A percentile compares a stretch with the other conserved stretches of the same genome.
These are phyloP conservation scores for Phaffomyces thermotolerans DNA, from an alignment of 805 yeast genomes.

Conservation along the genomic window DNA sequence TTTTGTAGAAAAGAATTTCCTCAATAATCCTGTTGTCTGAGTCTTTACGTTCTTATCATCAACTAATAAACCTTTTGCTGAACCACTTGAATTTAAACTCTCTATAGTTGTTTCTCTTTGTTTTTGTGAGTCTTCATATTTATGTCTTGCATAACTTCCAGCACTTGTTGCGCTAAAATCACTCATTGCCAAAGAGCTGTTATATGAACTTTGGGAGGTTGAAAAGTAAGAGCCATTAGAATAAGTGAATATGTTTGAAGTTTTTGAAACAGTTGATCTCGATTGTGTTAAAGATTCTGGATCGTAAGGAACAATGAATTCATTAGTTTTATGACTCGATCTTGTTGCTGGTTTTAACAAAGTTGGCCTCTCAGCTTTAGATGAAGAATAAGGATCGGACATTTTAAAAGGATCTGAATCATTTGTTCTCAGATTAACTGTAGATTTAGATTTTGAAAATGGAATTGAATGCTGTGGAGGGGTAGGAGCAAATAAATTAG, in stretches of 20 bases:
- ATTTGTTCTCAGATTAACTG: slow-evolving; percentile 10
- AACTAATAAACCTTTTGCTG: slow-evolving; percentile 22
- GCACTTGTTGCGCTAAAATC: slow-evolving; percentile 88
- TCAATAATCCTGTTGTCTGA: slow-evolving; percentile 22
- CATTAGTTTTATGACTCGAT: slow-evolving; percentile 7
- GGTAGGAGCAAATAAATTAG: slow-evolving; percentile 15
- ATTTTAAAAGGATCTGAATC: slow-evolving; percentile 6
- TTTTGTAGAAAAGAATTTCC: slow-evolving; percentile 26
- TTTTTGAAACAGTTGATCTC: slow-evolving; percentile 17
- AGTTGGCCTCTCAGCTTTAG: slow-evolving; percentile 1
- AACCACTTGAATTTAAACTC: slow-evolving; percentile 18
- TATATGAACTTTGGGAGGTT: slow-evolving; percentile 37
- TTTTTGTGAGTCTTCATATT: slow-evolving; percentile 33
- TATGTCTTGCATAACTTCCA: slow-evolving; percentile 75
- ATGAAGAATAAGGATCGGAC: slow-evolving; percentile 10
- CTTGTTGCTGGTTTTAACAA: slow-evolving; percentile 12
- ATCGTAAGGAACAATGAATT: slow-evolving; percentile 25
- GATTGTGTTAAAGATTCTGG: slow-evolving; percentile 26
- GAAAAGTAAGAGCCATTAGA: slow-evolving; percentile 42
- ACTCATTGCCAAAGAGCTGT: slow-evolving; percentile 37
- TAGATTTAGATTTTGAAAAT: slow-evolving; percentile 18
- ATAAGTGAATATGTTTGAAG: slow-evolving; percentile 24
- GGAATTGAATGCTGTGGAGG: slow-evolving; percentile 20
- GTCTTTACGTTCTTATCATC: slow-evolving; percentile 19
- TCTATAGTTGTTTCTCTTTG: slow-evolving; percentile 9